phyloP scores from a whole-genome alignment of 164 flowering plant species.

The Amborella trichopoda region DNA sequence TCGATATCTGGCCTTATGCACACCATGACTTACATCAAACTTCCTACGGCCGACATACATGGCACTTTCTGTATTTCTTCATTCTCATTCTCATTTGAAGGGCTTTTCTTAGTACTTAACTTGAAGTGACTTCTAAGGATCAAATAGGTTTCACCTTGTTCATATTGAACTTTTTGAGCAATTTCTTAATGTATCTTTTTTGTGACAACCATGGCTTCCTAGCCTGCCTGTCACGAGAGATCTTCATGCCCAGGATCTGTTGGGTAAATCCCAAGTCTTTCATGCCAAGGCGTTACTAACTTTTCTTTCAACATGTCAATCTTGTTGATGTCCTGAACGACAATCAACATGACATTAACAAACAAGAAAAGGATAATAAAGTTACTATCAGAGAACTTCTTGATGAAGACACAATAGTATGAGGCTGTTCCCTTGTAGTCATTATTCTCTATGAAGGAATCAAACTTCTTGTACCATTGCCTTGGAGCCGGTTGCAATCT shows the following conservation, averaged over 20 bases:
- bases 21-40: too few species aligned
- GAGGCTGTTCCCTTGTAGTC: background rate
- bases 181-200: background rate
- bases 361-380: too few species aligned
- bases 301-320: constrained; percentile 1
- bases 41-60: background rate
- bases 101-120: background rate
- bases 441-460: background rate
- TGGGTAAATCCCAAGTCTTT: background rate
- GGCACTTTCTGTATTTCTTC: background rate
- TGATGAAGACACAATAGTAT: background rate
- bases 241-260: background rate
- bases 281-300: constrained; percentile 1
- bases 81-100: background rate
- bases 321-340: background rate
- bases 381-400: background rate
- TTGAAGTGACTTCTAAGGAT: background rate
- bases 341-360: constrained; percentile 1
- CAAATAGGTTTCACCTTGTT: background rate
- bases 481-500: background rate
- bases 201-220: background rate
- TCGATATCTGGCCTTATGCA: too few species aligned
- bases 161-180: constrained; percentile 2
- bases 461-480: background rate
- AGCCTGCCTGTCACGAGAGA: background rate